Conservation (phyloP, 768 basidiomycete species). For the Saitozyma podzolica region DNA sequence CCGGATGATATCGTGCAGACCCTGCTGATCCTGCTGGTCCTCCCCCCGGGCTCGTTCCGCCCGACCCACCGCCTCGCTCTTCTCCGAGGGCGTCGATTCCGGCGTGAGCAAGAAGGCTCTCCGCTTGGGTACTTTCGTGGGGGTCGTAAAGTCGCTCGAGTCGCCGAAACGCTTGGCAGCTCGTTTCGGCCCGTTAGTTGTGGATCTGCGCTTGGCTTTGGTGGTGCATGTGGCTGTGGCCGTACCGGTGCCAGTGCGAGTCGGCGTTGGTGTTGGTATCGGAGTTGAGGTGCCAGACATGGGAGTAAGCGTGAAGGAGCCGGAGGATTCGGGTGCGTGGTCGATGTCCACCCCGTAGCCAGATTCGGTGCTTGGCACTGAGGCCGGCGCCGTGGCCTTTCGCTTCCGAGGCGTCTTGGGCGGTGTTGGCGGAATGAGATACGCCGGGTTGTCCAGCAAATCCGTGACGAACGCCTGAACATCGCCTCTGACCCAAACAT, state of each 20-base stretch:
- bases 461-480: conserved; percentile 73
- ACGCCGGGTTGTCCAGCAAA: conserved; percentile 24
- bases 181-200: not conserved
- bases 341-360: not conserved
- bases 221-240: not conserved
- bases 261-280: not conserved
- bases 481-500: conserved; percentile 85
- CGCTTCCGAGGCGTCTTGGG: not conserved
- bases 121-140: not conserved
- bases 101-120: no score
- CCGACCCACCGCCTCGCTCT: no score
- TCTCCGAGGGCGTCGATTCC: no score
- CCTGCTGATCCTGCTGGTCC: no score
- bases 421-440: not conserved
- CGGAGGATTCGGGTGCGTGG: not conserved
- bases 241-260: not conserved
- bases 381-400: not conserved
- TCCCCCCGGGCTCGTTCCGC: no score
- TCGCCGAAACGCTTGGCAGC: not conserved
- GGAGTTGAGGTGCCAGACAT: not conserved
- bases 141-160: not conserved
- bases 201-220: not conserved
- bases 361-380: not conserved
- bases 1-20: no score
- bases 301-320: not conserved